These are phyloP conservation scores for Russula brevipes DNA, from an alignment of 768 basidiomycete genomes.

Conservation along the genomic window DNA sequence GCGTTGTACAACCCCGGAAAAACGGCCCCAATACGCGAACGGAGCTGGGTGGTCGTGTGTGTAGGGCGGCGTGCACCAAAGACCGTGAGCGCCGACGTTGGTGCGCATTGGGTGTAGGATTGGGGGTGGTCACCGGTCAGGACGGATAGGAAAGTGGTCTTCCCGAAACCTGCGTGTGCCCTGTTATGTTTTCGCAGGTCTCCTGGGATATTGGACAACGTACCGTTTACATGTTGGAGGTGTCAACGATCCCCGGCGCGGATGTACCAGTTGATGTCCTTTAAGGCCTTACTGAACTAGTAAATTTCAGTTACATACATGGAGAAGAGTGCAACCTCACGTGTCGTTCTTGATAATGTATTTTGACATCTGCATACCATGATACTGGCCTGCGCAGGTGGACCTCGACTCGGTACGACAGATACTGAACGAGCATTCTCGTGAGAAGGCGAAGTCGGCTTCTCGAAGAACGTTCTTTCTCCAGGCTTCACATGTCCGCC, in stretches of 20 bases:
- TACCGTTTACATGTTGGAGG: conserved; percentile 84
- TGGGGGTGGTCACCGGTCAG: conserved; percentile 94
- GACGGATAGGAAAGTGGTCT: conserved; percentile 87
- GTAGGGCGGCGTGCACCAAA: conserved; percentile 57
- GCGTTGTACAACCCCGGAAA: conserved; percentile 89
- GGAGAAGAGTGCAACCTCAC: neutral
- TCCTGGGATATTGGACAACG: conserved; percentile 1
- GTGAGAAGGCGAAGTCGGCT: neutral
- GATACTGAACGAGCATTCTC: neutral
- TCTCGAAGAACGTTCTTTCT: conserved; percentile 39
- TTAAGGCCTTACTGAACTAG: conserved; percentile 53
- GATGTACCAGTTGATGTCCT: conserved; percentile 77
- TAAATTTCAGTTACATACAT: neutral
- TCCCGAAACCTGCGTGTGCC: conserved; percentile 68
- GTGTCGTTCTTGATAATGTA: conserved; percentile 55
- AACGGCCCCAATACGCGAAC: conserved; percentile 67
- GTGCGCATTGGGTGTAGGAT: conserved; percentile 66
- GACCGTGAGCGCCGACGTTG: conserved; percentile 45
- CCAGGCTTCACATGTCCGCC: conserved; percentile 50
- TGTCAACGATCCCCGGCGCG: conserved; percentile 83
- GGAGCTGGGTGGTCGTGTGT: conserved; percentile 64
- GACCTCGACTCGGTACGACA: neutral
- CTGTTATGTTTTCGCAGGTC: neutral
- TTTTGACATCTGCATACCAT: conserved; percentile 65
- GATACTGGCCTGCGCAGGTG: conserved; percentile 31